phyloP scores from a whole-genome alignment of 371 early-diverging fungal genomes.

The Rhizopus stolonifer region DNA sequence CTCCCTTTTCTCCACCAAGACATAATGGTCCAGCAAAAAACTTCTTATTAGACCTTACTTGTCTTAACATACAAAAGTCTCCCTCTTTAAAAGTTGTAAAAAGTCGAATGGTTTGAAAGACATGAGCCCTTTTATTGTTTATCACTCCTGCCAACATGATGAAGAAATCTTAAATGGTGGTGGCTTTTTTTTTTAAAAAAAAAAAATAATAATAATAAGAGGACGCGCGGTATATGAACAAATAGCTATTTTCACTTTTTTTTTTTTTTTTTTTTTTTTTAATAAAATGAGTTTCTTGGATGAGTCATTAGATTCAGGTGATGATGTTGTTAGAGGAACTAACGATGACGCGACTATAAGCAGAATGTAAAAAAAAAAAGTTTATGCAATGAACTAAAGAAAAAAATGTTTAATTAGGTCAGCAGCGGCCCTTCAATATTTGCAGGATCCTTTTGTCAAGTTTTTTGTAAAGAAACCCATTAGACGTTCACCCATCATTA shows the following conservation, averaged over 20 bases:
- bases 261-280: background rate
- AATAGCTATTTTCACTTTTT: background rate
- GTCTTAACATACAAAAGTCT: slow-evolving; percentile 51
- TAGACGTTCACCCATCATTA: slow-evolving; percentile 87
- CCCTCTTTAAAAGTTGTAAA: slow-evolving; percentile 33
- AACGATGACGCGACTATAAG: slow-evolving; percentile 88
- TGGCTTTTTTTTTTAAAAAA: background rate
- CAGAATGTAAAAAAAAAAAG: slow-evolving; percentile 55
- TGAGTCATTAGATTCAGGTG: slow-evolving; percentile 11
- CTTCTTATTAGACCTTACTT: slow-evolving; percentile 36
- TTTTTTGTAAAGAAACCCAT: slow-evolving; percentile 70
- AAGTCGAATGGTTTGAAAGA: background rate
- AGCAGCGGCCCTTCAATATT: slow-evolving; percentile 78
- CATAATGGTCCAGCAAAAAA: slow-evolving; percentile 48
- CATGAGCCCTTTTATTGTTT: background rate
- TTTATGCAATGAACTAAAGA: too few species aligned
- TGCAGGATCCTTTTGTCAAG: slow-evolving; percentile 76
- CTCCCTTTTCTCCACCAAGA: slow-evolving; percentile 20
- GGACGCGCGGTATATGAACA: background rate
- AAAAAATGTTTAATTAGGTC: too few species aligned
- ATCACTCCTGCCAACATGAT: too few species aligned
- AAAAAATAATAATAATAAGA: too few species aligned
- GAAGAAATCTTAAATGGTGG: background rate
- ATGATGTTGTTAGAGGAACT: slow-evolving; percentile 77
- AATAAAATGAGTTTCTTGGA: background rate